Percentiles rank a stretch among this genome's conserved stretches.
phyloP scores from a whole-genome alignment of 2,329 filamentous ascomycete species.

The Clarireedia paspali region DNA sequence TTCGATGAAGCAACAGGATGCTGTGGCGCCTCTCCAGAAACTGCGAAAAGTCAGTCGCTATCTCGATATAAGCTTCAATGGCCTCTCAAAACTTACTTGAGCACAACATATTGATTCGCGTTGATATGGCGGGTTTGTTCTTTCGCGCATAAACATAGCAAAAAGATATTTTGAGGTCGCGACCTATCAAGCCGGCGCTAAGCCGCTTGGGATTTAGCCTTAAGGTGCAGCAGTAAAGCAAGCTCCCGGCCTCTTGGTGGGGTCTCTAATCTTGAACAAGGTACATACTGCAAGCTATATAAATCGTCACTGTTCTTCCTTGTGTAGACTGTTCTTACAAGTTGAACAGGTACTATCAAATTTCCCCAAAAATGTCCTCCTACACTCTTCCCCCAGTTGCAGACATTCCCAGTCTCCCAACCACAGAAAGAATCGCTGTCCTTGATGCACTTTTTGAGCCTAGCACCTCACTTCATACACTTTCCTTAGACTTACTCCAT shows the following conservation, averaged over 20 bases:
- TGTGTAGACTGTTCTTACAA: background rate
- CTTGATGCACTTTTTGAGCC: conserved; percentile 84
- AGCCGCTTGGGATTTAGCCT: background rate
- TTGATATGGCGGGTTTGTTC: conserved; percentile 14
- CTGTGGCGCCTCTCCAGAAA: conserved; percentile 94
- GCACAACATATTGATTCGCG: conserved; percentile 47
- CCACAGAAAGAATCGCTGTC: conserved; percentile 45
- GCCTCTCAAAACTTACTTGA: conserved; percentile 47
- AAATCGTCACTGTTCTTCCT: background rate
- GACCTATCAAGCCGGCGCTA: background rate
- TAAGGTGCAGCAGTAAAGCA: background rate
- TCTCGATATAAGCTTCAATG: background rate
- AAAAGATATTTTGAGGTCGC: conserved; percentile 11
- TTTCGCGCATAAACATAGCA: conserved; percentile 18
- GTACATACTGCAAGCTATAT: too few relatives aligned
- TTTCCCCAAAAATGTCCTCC: conserved; percentile 19
- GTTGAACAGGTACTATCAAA: background rate
- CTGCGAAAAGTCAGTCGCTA: conserved; percentile 39
- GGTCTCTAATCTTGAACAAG: background rate
- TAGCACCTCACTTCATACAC: conserved; percentile 62
- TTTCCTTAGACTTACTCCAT: conserved; percentile 61
- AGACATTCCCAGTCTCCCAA: conserved; percentile 47
- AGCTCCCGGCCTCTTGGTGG: conserved; percentile 6
- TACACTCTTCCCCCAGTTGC: conserved; percentile 48
- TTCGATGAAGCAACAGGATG: conserved; percentile 92